Conservation (phyloP, 1,139 yeast genomes). For the Suhomyces wounanorum region DNA sequence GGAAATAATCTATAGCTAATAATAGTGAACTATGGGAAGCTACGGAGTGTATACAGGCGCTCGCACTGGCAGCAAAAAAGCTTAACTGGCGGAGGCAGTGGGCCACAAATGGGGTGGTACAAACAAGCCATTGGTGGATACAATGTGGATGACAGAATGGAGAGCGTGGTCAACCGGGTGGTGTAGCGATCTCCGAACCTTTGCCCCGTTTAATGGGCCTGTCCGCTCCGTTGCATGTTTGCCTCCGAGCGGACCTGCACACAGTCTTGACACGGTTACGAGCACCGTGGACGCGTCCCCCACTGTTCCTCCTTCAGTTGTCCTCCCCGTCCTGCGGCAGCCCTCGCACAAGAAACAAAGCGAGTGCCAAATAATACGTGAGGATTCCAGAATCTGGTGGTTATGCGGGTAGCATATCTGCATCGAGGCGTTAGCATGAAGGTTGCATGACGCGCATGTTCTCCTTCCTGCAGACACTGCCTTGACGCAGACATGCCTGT, state of each 20-base stretch:
- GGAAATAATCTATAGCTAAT: not conserved
- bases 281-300: no score
- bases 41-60: not conserved
- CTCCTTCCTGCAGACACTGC: not conserved
- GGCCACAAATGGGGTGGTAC: not conserved
- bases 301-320: no score
- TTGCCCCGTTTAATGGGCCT: not conserved
- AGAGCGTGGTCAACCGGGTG: no score
- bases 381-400: conserved; percentile 12
- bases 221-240: not conserved
- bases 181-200: no score
- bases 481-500: not conserved
- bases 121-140: no score
- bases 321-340: no score
- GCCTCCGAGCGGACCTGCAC: not conserved
- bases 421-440: conserved; percentile 2
- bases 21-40: not conserved
- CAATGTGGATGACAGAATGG: no score
- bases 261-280: not conserved
- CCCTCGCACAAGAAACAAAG: no score
- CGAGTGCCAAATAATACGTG: conserved; percentile 2
- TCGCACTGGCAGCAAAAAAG: not conserved
- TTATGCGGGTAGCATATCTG: conserved; percentile 1
- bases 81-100: not conserved
- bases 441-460: conserved; percentile 5